A percentile compares a stretch with the other conserved stretches of the same genome.
phyloP scores from a whole-genome alignment of 2,329 filamentous ascomycete species.

The Aureobasidium sp. region DNA sequence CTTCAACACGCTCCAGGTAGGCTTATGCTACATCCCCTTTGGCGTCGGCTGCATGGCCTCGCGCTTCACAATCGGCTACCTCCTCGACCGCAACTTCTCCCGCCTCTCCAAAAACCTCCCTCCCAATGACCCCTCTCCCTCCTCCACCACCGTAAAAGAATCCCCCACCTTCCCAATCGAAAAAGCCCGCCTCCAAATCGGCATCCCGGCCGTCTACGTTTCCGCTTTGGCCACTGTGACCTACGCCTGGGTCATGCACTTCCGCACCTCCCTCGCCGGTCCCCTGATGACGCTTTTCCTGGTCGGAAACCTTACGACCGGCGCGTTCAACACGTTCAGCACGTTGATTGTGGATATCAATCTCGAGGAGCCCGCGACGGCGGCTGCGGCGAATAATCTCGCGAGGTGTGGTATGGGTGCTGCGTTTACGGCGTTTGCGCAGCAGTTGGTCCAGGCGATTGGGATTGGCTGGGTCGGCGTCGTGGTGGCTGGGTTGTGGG shows the following conservation, averaged over 20 bases:
- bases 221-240: constrained; percentile 29
- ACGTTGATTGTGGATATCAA: constrained; percentile 39
- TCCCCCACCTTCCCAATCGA: constrained; percentile 47
- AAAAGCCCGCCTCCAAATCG: constrained; percentile 36
- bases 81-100: constrained; percentile 67
- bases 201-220: constrained; percentile 31
- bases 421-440: constrained; percentile 32
- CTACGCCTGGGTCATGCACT: constrained; percentile 39
- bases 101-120: constrained; percentile 56
- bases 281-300: constrained; percentile 45
- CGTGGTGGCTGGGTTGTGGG: constrained; percentile 37
- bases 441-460: constrained; percentile 35
- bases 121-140: constrained; percentile 33
- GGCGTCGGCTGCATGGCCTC: constrained; percentile 33
- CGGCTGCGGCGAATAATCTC: constrained; percentile 33
- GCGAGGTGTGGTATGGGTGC: constrained; percentile 33
- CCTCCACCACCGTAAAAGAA: constrained; percentile 27
- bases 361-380: constrained; percentile 33
- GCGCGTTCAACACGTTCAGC: constrained; percentile 46
- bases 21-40: constrained; percentile 34
- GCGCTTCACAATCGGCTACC: constrained; percentile 43
- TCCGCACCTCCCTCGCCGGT: constrained; percentile 33
- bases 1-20: constrained; percentile 42
- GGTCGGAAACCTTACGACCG: constrained; percentile 50
- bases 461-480: constrained; percentile 42